phyloP scores from a whole-genome alignment of 2,329 filamentous ascomycete species.

The Phyllosticta paracitricarpa region DNA sequence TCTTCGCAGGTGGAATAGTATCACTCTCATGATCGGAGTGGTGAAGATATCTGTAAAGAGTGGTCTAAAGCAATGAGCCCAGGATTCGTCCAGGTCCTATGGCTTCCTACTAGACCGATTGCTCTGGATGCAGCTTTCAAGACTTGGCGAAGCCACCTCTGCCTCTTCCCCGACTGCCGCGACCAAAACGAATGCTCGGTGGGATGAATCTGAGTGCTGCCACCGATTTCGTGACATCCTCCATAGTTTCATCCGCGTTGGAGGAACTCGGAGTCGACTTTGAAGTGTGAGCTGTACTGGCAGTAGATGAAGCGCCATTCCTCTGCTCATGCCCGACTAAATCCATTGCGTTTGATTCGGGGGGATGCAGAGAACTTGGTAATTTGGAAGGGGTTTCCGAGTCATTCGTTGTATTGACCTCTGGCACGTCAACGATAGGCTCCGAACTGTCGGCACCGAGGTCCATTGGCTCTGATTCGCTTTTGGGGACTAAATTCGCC shows the following conservation, averaged over 20 bases:
- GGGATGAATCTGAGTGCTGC: constrained; percentile 64
- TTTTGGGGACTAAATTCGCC: not conserved
- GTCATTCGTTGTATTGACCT: not conserved
- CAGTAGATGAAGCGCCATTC: not conserved
- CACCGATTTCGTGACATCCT: constrained; percentile 57
- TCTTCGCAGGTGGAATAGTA: no score
- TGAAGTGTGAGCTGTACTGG: not conserved
- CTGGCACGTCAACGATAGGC: not conserved
- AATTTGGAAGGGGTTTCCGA: not conserved
- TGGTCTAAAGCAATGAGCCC: no score
- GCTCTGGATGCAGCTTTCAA: not conserved
- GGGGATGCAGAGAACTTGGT: not conserved
- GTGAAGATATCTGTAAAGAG: no score
- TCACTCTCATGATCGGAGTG: no score
- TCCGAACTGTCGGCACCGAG: not conserved
- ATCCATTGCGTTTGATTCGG: not conserved
- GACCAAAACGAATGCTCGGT: constrained; percentile 55
- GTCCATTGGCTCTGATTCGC: not conserved
- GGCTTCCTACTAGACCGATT: not conserved
- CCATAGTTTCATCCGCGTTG: constrained; percentile 44
- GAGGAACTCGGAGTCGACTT: constrained; percentile 3
- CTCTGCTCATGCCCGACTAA: not conserved
- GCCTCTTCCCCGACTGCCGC: constrained; percentile 23
- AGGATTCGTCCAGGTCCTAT: no score
- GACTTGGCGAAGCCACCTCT: constrained; percentile 1